phyloP scores from a whole-genome alignment of 805 yeast species.

The Maudiozyma saulgeensis region DNA sequence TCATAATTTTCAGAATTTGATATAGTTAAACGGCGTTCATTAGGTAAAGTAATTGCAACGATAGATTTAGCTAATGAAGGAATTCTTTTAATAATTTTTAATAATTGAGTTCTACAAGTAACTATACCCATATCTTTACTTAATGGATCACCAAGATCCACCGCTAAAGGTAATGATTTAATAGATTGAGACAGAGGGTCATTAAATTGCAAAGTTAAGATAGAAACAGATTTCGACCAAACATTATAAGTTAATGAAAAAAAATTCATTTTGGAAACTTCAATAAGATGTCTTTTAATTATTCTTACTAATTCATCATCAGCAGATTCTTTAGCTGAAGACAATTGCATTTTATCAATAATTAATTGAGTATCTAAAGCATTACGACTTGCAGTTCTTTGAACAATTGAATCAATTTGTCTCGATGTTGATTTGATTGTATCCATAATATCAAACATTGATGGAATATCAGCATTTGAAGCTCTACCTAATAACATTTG shows the following conservation, averaged over 20 bases:
- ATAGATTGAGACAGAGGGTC: constrained; percentile 3
- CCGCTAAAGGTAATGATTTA: constrained; percentile 8
- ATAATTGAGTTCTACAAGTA: constrained; percentile 8
- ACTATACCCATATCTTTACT: background rate
- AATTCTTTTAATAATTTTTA: background rate
- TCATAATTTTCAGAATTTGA: background rate
- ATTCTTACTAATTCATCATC: background rate
- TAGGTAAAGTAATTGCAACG: constrained; percentile 10
- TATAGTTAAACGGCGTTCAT: background rate
- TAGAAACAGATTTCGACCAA: constrained; percentile 3
- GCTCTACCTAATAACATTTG: constrained; percentile 5
- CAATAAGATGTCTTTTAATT: constrained; percentile 5
- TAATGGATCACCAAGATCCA: background rate
- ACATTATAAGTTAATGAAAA: constrained; percentile 7
- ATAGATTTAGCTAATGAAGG: constrained; percentile 7
- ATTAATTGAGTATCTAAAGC: constrained; percentile 8
- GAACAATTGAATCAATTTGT: constrained; percentile 7
- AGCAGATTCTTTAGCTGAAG: background rate
- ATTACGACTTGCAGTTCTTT: constrained; percentile 10
- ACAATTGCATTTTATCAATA: background rate
- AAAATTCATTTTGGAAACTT: constrained; percentile 8
- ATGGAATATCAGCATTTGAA: constrained; percentile 3
- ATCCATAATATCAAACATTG: constrained; percentile 1
- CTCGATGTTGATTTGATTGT: constrained; percentile 2
- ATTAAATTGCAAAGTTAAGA: constrained; percentile 10